Evolutionary conservation across 2,329 filamentous ascomycete species (phyloP).

Genomic region (Periconia macrospinosa): DNA sequence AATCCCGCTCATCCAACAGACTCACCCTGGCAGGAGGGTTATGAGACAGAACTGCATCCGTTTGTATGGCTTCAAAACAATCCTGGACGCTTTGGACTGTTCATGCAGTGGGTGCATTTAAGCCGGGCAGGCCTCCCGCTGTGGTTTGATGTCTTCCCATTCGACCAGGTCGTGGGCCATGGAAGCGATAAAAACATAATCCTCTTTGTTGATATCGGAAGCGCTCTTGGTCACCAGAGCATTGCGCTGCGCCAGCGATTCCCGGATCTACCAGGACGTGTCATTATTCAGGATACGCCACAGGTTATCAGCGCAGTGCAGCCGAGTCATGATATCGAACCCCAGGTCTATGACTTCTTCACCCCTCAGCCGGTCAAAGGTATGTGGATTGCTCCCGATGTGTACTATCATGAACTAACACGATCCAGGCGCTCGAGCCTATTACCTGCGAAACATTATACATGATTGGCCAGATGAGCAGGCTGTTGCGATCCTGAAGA

Average conservation of each 20-base stretch:
- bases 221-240: constrained; percentile 44
- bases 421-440: constrained; percentile 30
- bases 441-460: constrained; percentile 44
- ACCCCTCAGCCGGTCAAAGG: not conserved
- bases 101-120: constrained; percentile 1
- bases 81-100: not conserved
- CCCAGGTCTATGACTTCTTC: constrained; percentile 23
- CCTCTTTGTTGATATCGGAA: constrained; percentile 48
- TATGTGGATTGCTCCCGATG: constrained; percentile 2
- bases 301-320: constrained; percentile 27
- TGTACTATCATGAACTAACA: not conserved
- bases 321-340: constrained; percentile 30
- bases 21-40: not conserved
- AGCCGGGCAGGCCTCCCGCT: not conserved
- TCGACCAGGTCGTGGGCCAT: not conserved
- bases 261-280: constrained; percentile 34
- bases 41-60: not conserved
- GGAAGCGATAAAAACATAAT: not conserved
- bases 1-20: not conserved
- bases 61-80: not conserved
- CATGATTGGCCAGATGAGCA: constrained; percentile 46
- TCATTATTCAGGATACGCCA: constrained; percentile 47
- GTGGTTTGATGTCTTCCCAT: not conserved
- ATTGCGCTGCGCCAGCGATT: constrained; percentile 34
- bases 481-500: constrained; percentile 37